These are phyloP conservation scores for Starmera amethionina DNA, from an alignment of 805 yeast species.

Conservation along the genomic window DNA sequence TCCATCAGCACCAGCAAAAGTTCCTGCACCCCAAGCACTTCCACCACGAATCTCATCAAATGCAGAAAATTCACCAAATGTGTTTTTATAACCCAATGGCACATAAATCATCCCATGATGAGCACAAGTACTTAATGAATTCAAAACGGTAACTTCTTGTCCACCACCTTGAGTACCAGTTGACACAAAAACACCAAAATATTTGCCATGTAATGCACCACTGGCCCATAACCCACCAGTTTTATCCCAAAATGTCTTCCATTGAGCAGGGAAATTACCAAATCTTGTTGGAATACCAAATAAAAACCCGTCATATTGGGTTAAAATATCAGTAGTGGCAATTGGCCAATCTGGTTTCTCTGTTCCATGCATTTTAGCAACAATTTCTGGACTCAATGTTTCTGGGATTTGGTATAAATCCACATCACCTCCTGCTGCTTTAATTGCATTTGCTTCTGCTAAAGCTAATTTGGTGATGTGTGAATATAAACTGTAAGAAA, in stretches of 20 bases:
- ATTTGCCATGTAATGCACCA: slow-evolving; percentile 63
- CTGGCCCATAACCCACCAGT: slow-evolving; percentile 72
- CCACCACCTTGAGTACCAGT: slow-evolving; percentile 75
- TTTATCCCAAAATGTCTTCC: slow-evolving; percentile 64
- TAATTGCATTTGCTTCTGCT: slow-evolving; percentile 59
- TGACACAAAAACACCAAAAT: slow-evolving; percentile 61
- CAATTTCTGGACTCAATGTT: slow-evolving; percentile 56
- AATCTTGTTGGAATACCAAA: slow-evolving; percentile 78
- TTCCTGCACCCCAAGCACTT: slow-evolving; percentile 84
- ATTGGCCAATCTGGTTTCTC: slow-evolving; percentile 45
- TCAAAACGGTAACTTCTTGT: slow-evolving; percentile 61
- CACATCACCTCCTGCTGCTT: slow-evolving; percentile 59
- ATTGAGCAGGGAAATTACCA: slow-evolving; percentile 70
- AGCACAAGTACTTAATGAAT: slow-evolving; percentile 44
- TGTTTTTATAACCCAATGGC: slow-evolving; percentile 63
- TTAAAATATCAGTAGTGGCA: slow-evolving; percentile 46
- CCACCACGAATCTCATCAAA: slow-evolving; percentile 70
- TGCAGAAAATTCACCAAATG: slow-evolving; percentile 45
- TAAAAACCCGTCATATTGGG: slow-evolving; percentile 59
- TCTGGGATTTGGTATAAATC: slow-evolving; percentile 75
- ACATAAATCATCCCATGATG: slow-evolving; percentile 75
- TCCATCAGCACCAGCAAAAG: slow-evolving; percentile 68
- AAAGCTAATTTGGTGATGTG: slow-evolving; percentile 66
- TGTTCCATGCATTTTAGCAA: slow-evolving; percentile 58
- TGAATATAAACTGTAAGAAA: slow-evolving; percentile 76